Conservation (phyloP, 225 moss, liverwort and hornwort species). For the Bryum argenteum region DNA sequence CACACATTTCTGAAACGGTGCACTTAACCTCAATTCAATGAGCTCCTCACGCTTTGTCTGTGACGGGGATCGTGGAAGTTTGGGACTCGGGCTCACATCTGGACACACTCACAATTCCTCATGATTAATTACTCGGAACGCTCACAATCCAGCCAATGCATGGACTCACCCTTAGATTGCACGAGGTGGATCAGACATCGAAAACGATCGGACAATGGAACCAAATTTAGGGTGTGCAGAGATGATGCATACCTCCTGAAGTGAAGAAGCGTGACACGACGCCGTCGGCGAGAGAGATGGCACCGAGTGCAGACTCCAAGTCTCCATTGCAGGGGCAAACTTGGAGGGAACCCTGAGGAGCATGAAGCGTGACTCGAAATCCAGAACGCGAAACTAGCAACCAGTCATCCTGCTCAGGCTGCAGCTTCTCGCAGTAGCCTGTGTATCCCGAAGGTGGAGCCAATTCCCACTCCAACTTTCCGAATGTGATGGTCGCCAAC, state of each 20-base stretch:
- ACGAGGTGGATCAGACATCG: no score
- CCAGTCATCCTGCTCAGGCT: slow-evolving; percentile 33
- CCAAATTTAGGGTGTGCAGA: background rate
- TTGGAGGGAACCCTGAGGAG: slow-evolving; percentile 26
- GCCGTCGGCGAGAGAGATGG: background rate
- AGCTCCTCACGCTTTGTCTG: slow-evolving; percentile 37
- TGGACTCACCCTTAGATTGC: background rate
- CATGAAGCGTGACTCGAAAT: slow-evolving; percentile 40
- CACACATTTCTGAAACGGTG: slow-evolving; percentile 40
- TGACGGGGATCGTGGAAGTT: slow-evolving; percentile 36
- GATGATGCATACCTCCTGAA: slow-evolving; percentile 30
- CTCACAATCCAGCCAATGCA: background rate
- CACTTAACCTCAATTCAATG: slow-evolving; percentile 28
- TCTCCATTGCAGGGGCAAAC: slow-evolving; percentile 35
- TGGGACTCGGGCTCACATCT: slow-evolving; percentile 16
- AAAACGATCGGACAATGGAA: background rate
- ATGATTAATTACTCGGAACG: slow-evolving; percentile 1
- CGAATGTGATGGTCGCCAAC: slow-evolving; percentile 25
- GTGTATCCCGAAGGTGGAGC: slow-evolving; percentile 40
- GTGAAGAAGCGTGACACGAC: slow-evolving; percentile 31
- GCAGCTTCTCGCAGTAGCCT: slow-evolving; percentile 33
- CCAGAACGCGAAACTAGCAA: slow-evolving; percentile 39
- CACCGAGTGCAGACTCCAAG: slow-evolving; percentile 7
- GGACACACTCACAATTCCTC: slow-evolving; percentile 10
- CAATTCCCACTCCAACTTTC: slow-evolving; percentile 44